Base-by-base conservation (phyloP, 305 asterid genomes). In the Salvia sclarea region DNA sequence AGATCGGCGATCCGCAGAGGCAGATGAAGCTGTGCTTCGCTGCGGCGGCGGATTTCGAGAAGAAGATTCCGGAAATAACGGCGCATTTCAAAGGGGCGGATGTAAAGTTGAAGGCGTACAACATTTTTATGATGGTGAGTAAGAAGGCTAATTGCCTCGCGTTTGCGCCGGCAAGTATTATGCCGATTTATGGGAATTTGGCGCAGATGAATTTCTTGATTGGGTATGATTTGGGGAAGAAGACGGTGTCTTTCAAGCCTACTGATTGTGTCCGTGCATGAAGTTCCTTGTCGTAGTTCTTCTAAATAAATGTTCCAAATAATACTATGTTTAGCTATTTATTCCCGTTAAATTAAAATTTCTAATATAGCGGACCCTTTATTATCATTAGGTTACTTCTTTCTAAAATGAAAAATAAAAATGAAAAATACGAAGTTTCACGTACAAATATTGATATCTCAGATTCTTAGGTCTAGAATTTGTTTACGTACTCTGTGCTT, bases 11-110 rank as follows among this genome's bases (percentile, higher is more conserved):
- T 33, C 90, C 88, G 16, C 20, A 55, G 2, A 67, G 66, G 57
- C 18, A 55, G 1, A 28, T 86, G 49, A 58, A 25, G 1, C 22
- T 84, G 61, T 86, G 90, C 69, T 84, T 72, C 38, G 4, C 0
- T 31, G 44, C 74, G 0, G 0, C 24, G 4, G 61, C 30, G 3
- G 17, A 37, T 0, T 52, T 16, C 2, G 66, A n/a, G 14, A 0
- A 31, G 62, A 20, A n/a, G 37, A 53, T 56, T 10, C 85, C 89
- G 0, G 49, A 13, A 0, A 4, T 87, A 0, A 72, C 47, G 0
- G 28, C 76, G 0, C 84, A 79, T 53, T 85, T 88, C 61, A 76
- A 67, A 65, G 85, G 84, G 72, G 91, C 81, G 0, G 84, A 83
- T 44, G 70, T 85, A 72, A 54, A 44, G 66, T 47, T 79, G 76